phyloP scores from a whole-genome alignment of 208 protist genomes.

The Leishmania lainsoni region DNA sequence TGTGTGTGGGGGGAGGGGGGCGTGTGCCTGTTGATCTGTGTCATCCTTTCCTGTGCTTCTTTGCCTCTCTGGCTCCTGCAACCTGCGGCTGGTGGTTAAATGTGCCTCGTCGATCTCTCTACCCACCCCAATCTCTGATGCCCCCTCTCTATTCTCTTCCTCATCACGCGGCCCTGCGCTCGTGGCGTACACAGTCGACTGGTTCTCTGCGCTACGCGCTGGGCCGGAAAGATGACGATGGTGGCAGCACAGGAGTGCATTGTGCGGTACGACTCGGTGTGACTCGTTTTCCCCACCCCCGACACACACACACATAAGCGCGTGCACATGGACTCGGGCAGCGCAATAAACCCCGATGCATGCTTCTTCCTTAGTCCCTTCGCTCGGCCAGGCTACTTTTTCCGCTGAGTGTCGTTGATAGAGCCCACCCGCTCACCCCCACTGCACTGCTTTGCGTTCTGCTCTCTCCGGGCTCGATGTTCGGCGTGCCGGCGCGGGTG shows the following conservation, averaged over 20 bases:
- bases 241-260: neutral
- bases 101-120: neutral
- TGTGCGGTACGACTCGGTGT: neutral
- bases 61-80: neutral
- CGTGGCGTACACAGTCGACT: neutral
- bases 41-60: neutral
- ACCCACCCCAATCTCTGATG: neutral
- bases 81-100: neutral
- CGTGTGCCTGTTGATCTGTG: neutral
- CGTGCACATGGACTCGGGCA: neutral
- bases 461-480: neutral
- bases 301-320: constrained; percentile 6
- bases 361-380: neutral
- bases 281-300: neutral
- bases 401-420: neutral
- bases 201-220: neutral
- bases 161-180: neutral
- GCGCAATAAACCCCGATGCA: no score
- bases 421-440: neutral
- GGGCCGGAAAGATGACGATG: neutral
- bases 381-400: neutral
- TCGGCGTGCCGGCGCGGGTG: neutral
- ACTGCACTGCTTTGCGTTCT: neutral
- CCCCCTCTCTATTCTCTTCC: neutral
- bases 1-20: neutral